Evolutionary conservation across 441 rosid genomes (phyloP), one percentile per base, ranked within the genome.

Genomic region (Erodium chrysanthum): DNA sequence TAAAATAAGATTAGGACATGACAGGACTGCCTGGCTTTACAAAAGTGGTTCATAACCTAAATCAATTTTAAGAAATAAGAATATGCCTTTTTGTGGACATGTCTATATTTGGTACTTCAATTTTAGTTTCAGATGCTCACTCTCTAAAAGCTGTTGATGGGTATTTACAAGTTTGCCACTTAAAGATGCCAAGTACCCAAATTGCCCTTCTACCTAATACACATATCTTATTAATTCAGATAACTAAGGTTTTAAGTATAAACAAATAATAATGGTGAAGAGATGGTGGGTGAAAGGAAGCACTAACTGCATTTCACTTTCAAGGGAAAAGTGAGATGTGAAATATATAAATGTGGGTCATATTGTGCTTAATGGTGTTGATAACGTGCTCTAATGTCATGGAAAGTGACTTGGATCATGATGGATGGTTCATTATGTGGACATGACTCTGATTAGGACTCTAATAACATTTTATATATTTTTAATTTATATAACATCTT

Each of bases 261-360:
- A 1, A 35, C n/a, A 35, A 0, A 42, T 1, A 6, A 50, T 46
- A 46, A 29, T 29, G 33, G 17, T 12, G 3, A n/a, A 46, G 54
- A 46, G 54, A n/a, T 50, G 58, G 21, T 50, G 40, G 40, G 9
- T 27, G 29, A 15, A 10, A 50, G 2, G 1, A 50, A n/a, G 58
- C 58, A 50, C 58, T 50, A 50, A 50, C 15, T 50, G 58, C 20
- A 50, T n/a, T 50, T 17, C 58, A n/a, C 58, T 50, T 50, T 50
- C 20, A 4, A 50, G 7, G 7, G n/a, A 50, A 50, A 50, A 50
- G 20, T 17, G 7, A 50, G 58, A 50, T 50, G 58, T 15, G 58
- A 50, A 5, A 5, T n/a, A 5, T n/a, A 42, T 42, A 12, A 9
- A 50, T 50, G 58, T 15, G 58, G 58, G 58, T 50, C 58, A 50